phyloP scores from a whole-genome alignment of 306 rosid genomes.

The Comarum palustre region DNA sequence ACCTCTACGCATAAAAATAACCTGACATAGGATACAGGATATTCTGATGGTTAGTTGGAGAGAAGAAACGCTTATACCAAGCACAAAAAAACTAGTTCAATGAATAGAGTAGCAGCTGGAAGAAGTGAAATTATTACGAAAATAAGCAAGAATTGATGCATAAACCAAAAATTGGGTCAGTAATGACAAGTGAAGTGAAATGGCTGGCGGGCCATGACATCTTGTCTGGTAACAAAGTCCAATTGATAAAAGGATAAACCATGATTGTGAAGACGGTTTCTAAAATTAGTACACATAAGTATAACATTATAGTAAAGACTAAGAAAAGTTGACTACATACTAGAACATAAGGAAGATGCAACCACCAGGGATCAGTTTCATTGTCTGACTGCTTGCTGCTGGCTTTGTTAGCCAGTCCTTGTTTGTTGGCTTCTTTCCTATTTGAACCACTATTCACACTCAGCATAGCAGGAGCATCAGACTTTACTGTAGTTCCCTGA shows the following conservation, averaged over 20 bases:
- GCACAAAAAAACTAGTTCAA: not conserved
- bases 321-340: constrained; percentile 41
- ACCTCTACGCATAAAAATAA: constrained; percentile 57
- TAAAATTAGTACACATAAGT: not conserved
- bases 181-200: constrained; percentile 3
- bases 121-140: not conserved
- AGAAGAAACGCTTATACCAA: constrained; percentile 4
- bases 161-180: not conserved
- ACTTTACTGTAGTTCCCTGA: constrained; percentile 17
- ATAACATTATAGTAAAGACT: not conserved
- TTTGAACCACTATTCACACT: constrained; percentile 35
- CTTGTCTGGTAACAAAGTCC: not conserved
- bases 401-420: constrained; percentile 22
- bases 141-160: not conserved
- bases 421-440: constrained; percentile 31
- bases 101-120: not conserved
- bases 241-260: not conserved
- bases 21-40: constrained; percentile 41
- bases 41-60: constrained; percentile 22
- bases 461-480: constrained; percentile 9
- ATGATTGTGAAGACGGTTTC: not conserved
- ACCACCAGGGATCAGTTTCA: constrained; percentile 64
- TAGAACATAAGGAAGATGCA: constrained; percentile 71
- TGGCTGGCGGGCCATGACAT: not conserved
- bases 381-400: constrained; percentile 35